A percentile compares a stretch with the other conserved stretches of the same genome.
phyloP scores from a whole-genome alignment of 169 alveolate species.

The Plasmodium malariae region DNA sequence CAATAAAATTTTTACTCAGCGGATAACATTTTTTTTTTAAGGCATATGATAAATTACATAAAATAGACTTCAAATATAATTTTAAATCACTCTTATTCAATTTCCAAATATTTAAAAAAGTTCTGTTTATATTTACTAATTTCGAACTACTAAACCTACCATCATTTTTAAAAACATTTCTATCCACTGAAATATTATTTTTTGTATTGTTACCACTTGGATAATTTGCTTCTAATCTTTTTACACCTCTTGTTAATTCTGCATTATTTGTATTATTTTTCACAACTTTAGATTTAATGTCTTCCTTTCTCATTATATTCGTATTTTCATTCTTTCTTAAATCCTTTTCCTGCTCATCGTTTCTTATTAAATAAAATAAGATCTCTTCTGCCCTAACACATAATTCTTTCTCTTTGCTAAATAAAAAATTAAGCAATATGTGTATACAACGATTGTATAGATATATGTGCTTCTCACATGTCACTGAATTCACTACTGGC shows the following conservation, averaged over 20 bases:
- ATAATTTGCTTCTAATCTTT: background rate
- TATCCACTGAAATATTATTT: conserved; percentile 34
- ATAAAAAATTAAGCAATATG: conserved; percentile 43
- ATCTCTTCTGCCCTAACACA: conserved; percentile 36
- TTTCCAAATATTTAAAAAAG: conserved; percentile 10
- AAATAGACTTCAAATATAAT: conserved; percentile 31
- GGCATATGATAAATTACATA: conserved; percentile 56
- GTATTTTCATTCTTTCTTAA: background rate
- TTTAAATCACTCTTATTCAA: conserved; percentile 52
- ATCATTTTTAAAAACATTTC: background rate
- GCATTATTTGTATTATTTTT: conserved; percentile 2
- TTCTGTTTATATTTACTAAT: conserved; percentile 17
- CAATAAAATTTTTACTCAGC: conserved; percentile 39
- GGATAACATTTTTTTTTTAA: conserved; percentile 32
- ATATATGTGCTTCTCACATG: conserved; percentile 9
- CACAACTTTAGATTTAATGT: background rate
- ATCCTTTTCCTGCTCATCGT: conserved; percentile 34
- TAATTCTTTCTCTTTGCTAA: conserved; percentile 27
- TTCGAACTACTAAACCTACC: background rate
- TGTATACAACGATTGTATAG: conserved; percentile 67
- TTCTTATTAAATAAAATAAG: conserved; percentile 6
- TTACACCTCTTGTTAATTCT: too few relatives aligned
- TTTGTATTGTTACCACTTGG: background rate
- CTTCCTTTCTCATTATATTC: background rate
- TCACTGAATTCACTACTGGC: background rate